A percentile compares a stretch with the other conserved stretches of the same genome.
These are phyloP conservation scores for Centella asiatica DNA, from an alignment of 129 eudicot genomes.

Conservation along the genomic window DNA sequence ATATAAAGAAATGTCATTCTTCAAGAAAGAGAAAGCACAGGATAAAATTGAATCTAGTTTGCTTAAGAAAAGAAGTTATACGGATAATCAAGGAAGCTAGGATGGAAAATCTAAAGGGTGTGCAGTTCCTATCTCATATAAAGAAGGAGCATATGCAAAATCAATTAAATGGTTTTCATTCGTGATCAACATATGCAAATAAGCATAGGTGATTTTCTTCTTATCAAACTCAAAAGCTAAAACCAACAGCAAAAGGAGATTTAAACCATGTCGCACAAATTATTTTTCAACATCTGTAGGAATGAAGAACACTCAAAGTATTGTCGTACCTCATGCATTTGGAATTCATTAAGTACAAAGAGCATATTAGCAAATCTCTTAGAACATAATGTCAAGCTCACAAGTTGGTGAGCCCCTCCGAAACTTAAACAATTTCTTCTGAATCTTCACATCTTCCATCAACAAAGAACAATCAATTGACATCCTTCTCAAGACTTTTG, in stretches of 20 bases:
- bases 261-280: background rate
- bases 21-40: too few relatives aligned
- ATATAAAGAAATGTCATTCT: too few relatives aligned
- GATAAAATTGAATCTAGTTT: too few relatives aligned
- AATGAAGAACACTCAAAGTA: background rate
- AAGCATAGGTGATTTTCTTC: background rate
- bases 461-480: conserved; percentile 12
- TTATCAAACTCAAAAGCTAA: background rate
- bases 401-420: conserved; percentile 8
- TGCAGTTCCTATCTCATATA: background rate
- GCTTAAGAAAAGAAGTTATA: too few relatives aligned
- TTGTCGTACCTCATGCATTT: background rate
- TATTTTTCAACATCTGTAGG: background rate
- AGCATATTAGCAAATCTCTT: background rate
- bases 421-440: conserved; percentile 6
- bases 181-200: background rate
- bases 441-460: background rate
- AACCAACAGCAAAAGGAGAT: background rate
- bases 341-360: background rate
- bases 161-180: background rate
- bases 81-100: too few relatives aligned
- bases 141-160: background rate
- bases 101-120: too few relatives aligned
- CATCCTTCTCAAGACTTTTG: conserved; percentile 6
- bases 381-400: background rate